Base-by-base conservation (phyloP, 768 basidiomycete genomes). In the Fistulinella prunicolor region DNA sequence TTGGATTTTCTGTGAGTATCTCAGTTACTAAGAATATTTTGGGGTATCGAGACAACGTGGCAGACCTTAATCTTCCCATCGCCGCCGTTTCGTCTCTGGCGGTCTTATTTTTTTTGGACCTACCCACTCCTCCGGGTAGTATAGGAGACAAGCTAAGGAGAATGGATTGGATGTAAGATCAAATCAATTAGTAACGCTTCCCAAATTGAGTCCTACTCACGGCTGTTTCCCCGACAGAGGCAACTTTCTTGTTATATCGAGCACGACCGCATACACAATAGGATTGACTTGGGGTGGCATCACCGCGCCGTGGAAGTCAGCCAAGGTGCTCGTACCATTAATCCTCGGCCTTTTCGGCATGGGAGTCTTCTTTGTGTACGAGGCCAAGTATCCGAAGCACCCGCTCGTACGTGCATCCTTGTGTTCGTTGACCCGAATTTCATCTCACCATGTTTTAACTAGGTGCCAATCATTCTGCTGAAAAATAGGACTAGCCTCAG, bases 201-300 rank as follows among this genome's bases (percentile, higher is more conserved):
- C 4, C 1, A 5, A 30, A 17, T 22, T 4, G 1, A 29, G 26
- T 28, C 16, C 17, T 8, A n/a, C 35, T 53, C 12, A 28, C 22
- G 10, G 3, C 3, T 16, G 13, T 10, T 38, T 29, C 26, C 0
- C 6, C 10, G 10, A 23, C 41, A 73, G 77, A 16, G 77, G 77
- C 21, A 77, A 76, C 44, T 32, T 69, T 1, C 46, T 77, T 6
- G 56, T 78, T n/a, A 67, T 76, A 21, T 57, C 63, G 1, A 62
- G 68, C 8, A 66, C 75, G 1, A 58, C 61, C 8, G 51, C 65
- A 6, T 54, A 49, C 14, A 68, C 73, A 32, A 60, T 79, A 38
- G 76, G 60, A 0, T 60, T 82, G 7, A 78, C 74, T 1, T 79
- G 73, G 72, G 79, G 71, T n/a, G 79, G 80, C 1, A 59, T 71